Percentiles rank a stretch among this genome's conserved stretches.
These are phyloP conservation scores for Fraxinus albicans DNA, from an alignment of 305 asterid species.

Conservation along the genomic window DNA sequence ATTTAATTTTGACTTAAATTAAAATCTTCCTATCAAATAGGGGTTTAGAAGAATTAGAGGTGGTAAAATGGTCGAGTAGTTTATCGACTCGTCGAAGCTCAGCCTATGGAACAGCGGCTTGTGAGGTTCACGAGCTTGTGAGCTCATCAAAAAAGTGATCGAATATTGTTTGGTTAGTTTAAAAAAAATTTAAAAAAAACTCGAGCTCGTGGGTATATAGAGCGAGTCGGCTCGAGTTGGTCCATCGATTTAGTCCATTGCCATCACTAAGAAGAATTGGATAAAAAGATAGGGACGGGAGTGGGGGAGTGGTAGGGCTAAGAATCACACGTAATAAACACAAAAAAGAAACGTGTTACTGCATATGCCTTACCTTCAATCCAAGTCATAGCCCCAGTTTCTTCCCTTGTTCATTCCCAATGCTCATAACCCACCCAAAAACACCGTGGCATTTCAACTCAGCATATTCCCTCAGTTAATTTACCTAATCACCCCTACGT, in stretches of 20 bases:
- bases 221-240: too few relatives aligned
- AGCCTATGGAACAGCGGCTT: not conserved
- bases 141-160: not conserved
- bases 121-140: too few relatives aligned
- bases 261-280: not conserved
- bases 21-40: too few relatives aligned
- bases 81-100: not conserved
- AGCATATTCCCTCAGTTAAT: constrained; percentile 22
- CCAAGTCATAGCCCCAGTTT: constrained; percentile 18
- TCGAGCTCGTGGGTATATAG: not conserved
- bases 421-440: constrained; percentile 34
- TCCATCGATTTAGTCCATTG: not conserved
- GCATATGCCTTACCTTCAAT: constrained; percentile 22
- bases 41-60: not conserved
- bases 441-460: constrained; percentile 63
- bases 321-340: not conserved
- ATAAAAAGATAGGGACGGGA: not conserved
- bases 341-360: not conserved
- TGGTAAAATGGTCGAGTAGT: not conserved
- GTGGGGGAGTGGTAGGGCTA: not conserved
- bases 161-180: not conserved
- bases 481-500: constrained; percentile 27
- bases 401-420: constrained; percentile 43
- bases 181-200: too few relatives aligned
- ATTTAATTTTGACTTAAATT: not conserved